A percentile compares a stretch with the other conserved stretches of the same genome.
phyloP scores from a whole-genome alignment of 2,329 filamentous ascomycete species.

The Penicillium glabrum region DNA sequence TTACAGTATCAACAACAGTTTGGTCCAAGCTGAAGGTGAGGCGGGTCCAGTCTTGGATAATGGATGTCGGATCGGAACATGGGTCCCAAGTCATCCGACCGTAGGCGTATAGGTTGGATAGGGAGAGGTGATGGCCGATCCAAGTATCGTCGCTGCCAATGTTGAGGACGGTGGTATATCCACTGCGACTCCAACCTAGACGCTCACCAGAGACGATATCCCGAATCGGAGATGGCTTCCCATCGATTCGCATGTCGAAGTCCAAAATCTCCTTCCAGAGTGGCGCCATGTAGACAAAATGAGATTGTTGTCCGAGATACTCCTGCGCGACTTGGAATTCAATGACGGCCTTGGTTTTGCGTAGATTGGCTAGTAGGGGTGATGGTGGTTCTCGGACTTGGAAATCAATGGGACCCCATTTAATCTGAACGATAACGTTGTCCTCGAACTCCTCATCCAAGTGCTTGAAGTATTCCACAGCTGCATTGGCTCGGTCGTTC shows the following conservation, averaged over 20 bases:
- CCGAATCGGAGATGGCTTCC: constrained; percentile 55
- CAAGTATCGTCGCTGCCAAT: constrained; percentile 66
- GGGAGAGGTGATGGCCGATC: constrained; percentile 68
- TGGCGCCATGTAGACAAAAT: constrained; percentile 67
- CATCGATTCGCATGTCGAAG: constrained; percentile 65
- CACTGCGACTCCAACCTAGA: constrained; percentile 58
- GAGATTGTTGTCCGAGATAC: constrained; percentile 69
- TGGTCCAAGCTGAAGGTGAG: constrained; percentile 62
- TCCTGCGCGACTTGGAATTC: constrained; percentile 69
- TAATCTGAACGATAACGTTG: constrained; percentile 72
- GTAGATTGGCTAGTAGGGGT: constrained; percentile 60
- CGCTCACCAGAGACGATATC: constrained; percentile 62
- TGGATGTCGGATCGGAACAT: constrained; percentile 44
- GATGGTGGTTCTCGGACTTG: constrained; percentile 68
- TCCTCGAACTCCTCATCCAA: constrained; percentile 67
- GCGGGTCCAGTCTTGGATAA: constrained; percentile 66
- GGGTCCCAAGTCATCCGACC: constrained; percentile 68
- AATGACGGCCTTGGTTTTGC: constrained; percentile 54
- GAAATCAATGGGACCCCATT: constrained; percentile 73
- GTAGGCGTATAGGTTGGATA: constrained; percentile 72
- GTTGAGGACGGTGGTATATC: constrained; percentile 67
- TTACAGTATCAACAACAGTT: constrained; percentile 59
- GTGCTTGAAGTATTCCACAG: constrained; percentile 64
- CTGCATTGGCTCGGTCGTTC: constrained; percentile 68
- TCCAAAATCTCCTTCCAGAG: constrained; percentile 68